Evolutionary conservation across 108 stramenopile species (phyloP), one percentile per base, ranked within the genome.

Genomic region (Pseudonitzschia pungens): DNA sequence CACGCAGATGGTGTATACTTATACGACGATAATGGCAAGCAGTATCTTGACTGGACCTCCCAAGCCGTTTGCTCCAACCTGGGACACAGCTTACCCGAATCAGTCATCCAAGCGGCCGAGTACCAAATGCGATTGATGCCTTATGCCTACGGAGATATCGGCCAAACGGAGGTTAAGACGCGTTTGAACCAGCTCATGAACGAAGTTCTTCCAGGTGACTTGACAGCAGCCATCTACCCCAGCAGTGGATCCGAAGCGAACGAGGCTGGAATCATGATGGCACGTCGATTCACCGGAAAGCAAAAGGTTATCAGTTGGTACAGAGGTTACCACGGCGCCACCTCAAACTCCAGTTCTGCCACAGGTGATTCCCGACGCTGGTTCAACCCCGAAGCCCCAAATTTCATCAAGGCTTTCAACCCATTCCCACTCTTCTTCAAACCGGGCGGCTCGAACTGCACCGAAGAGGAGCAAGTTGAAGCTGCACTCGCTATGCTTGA

Each of bases 221-320:
- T 89, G 45, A 69, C 71, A 66, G 83, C 84, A 29, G 98, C 88
- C 28, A 96, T 98, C 82, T 98, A 96, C 84, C 97, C 96, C 64
- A 93, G 93, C 76, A 90, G 88, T 6, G 98, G 98, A 3, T 94
- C 95, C 6, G 98, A 98, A 71, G 96, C 96, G 43, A 97, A 97
- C 70, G 98, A 98, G 84, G 98, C 92, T 7, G 96, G 93, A 21
- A 92, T 98, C 73, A 96, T 97, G 87, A 86, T 97, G 78, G 91
- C 96, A 14, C 90, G 95, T 62, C 89, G 92, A 22, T 87, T 74
- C 83, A 85, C 86, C 45, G 89, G 86, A n/a, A 69, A 80, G 8
- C 66, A 78, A 56, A 90, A 87, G 78, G 71, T 90, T 57, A 80
- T 90, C 44, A 73, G 70, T 52, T 85, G 75, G 75, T 87, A 90